phyloP scores from a whole-genome alignment of 139 green algal species.

The Volvox reticuliferus region DNA sequence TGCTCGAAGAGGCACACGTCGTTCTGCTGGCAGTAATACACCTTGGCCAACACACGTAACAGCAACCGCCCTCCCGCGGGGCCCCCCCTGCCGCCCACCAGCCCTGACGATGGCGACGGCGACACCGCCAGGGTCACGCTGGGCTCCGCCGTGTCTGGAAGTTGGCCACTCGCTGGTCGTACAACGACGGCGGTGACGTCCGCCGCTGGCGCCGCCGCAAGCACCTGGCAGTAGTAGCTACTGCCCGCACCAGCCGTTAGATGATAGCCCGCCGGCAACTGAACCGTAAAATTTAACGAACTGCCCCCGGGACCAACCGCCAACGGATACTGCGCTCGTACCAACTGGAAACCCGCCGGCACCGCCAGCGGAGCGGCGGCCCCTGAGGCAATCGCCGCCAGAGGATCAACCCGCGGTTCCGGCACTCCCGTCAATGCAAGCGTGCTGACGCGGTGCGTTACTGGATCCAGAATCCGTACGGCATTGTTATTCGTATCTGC shows the following conservation, averaged over 20 bases:
- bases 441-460: conserved; percentile 62
- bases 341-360: conserved; percentile 46
- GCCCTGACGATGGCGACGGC: background rate
- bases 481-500: conserved; percentile 87
- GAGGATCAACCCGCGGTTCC: conserved; percentile 57
- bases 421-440: conserved; percentile 71
- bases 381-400: background rate
- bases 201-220: background rate
- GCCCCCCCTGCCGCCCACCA: background rate
- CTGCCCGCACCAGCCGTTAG: conserved; percentile 72
- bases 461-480: conserved; percentile 65
- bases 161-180: conserved; percentile 7
- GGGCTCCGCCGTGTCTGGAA: conserved; percentile 5
- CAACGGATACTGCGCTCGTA: conserved; percentile 42
- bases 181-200: conserved; percentile 20
- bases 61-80: background rate
- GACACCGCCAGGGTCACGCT: conserved; percentile 14
- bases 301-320: background rate
- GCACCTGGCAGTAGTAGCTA: conserved; percentile 51
- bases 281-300: conserved; percentile 55
- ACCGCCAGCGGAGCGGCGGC: background rate
- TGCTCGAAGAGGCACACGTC: conserved; percentile 83
- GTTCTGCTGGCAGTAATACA: conserved; percentile 85
- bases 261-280: conserved; percentile 72
- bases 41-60: conserved; percentile 54